phyloP scores from a whole-genome alignment of 352 stramenopile genomes.

The Phytophthora ohioensis region DNA sequence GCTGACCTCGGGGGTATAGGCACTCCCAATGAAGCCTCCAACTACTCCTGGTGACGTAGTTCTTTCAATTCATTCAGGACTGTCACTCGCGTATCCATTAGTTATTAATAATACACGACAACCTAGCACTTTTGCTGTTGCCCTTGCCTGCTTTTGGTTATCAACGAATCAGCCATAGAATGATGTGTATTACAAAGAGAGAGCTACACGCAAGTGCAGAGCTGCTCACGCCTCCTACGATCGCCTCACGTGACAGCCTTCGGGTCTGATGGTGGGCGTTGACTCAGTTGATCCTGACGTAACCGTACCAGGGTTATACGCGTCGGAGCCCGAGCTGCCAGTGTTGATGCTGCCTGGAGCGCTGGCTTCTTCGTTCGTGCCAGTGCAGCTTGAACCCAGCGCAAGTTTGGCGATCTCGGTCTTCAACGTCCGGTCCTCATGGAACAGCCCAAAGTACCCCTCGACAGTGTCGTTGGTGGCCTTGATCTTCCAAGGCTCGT shows the following conservation, averaged over 20 bases:
- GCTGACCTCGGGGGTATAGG: too few species aligned
- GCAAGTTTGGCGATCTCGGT: conserved; percentile 41
- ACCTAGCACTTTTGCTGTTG: too few species aligned
- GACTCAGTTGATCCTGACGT: background rate
- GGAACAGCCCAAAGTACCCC: conserved; percentile 68
- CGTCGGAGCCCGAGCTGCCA: background rate
- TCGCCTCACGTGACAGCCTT: conserved; percentile 15
- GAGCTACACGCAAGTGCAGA: background rate
- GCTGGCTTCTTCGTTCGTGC: conserved; percentile 30
- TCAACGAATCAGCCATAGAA: background rate
- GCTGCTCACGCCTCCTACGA: background rate
- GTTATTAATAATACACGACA: too few species aligned
- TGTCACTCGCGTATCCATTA: too few species aligned
- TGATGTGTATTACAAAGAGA: background rate
- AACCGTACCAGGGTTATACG: background rate
- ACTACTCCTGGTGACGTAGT: too few species aligned
- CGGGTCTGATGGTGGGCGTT: conserved; percentile 2
- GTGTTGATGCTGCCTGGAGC: conserved; percentile 1
- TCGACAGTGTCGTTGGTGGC: conserved; percentile 60
- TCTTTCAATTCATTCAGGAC: too few species aligned
- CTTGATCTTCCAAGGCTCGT: conserved; percentile 65
- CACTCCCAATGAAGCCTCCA: too few species aligned
- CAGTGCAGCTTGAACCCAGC: conserved; percentile 24
- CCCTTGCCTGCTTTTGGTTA: too few species aligned
- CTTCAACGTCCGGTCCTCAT: conserved; percentile 57